phyloP scores from a whole-genome alignment of 495 filamentous ascomycete species.

The Aspergillus carlsbadensis region DNA sequence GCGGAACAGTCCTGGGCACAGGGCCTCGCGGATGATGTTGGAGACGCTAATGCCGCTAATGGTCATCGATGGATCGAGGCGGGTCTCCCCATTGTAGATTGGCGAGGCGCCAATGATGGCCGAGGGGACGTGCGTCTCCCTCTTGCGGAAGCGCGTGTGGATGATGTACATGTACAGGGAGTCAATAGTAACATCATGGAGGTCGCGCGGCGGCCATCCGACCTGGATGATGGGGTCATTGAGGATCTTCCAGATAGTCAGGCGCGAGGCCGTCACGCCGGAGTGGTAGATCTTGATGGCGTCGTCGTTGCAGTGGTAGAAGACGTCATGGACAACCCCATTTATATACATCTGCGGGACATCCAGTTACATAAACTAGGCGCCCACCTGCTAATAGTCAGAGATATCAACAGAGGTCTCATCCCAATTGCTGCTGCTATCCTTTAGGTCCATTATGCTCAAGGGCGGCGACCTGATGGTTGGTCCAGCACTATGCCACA shows the following conservation, averaged over 20 bases:
- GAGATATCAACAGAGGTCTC: slow-evolving; percentile 8
- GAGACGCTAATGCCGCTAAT: slow-evolving; percentile 1
- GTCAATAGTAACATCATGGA: slow-evolving; percentile 22
- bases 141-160: slow-evolving; percentile 23
- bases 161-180: slow-evolving; percentile 27
- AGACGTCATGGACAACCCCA: slow-evolving; percentile 17
- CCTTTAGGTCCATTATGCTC: slow-evolving; percentile 25
- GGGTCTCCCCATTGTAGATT: not conserved
- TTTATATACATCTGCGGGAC: slow-evolving; percentile 21
- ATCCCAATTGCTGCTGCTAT: slow-evolving; percentile 2
- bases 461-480: slow-evolving; percentile 22
- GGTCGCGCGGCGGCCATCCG: slow-evolving; percentile 27
- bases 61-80: not conserved
- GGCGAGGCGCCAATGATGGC: slow-evolving; percentile 7
- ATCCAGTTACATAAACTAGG: slow-evolving; percentile 27
- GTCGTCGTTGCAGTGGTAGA: slow-evolving; percentile 29
- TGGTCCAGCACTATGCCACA: slow-evolving; percentile 13
- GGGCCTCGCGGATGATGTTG: slow-evolving; percentile 4
- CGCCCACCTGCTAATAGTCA: slow-evolving; percentile 30
- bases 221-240: slow-evolving; percentile 27
- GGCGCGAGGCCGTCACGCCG: slow-evolving; percentile 8
- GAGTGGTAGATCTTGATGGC: slow-evolving; percentile 25
- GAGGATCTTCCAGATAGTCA: slow-evolving; percentile 21
- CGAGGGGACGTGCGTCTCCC: slow-evolving; percentile 7
- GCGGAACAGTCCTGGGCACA: slow-evolving; percentile 2